A percentile compares a stretch with the other conserved stretches of the same genome.
phyloP scores from a whole-genome alignment of 2,329 filamentous ascomycete species.

The Lachnellula cervina region DNA sequence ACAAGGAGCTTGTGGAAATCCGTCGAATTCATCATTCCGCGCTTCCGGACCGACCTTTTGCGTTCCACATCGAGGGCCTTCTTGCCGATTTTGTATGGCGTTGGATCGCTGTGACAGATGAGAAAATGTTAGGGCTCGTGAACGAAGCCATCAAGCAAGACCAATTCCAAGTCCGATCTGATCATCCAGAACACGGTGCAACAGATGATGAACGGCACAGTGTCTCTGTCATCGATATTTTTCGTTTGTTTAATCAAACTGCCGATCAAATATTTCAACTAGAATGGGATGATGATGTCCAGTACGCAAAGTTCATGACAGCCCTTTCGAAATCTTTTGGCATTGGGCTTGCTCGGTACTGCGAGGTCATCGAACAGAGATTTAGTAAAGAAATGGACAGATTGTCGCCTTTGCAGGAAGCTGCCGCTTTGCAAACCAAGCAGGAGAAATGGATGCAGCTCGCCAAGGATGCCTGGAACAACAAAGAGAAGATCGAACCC shows the following conservation, averaged over 20 bases:
- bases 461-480: slow-evolving; percentile 88
- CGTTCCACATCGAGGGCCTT: slow-evolving; percentile 80
- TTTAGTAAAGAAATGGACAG: slow-evolving; percentile 93
- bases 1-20: slow-evolving; percentile 81
- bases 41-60: slow-evolving; percentile 69
- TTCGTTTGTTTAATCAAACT: slow-evolving; percentile 88
- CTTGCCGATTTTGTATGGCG: slow-evolving; percentile 93
- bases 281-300: slow-evolving; percentile 88
- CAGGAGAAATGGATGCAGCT: slow-evolving; percentile 92
- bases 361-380: slow-evolving; percentile 79
- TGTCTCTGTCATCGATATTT: slow-evolving; percentile 87
- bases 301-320: slow-evolving; percentile 97
- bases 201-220: slow-evolving; percentile 85
- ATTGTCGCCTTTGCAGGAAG: slow-evolving; percentile 80
- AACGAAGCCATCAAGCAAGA: slow-evolving; percentile 90
- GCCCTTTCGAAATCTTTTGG: slow-evolving; percentile 81
- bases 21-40: slow-evolving; percentile 73
- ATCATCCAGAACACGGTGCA: slow-evolving; percentile 57
- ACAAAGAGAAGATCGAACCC: slow-evolving; percentile 88
- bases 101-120: slow-evolving; percentile 81
- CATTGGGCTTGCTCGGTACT: slow-evolving; percentile 79
- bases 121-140: slow-evolving; percentile 75
- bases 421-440: slow-evolving; percentile 68
- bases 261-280: slow-evolving; percentile 81
- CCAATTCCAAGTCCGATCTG: slow-evolving; percentile 69